phyloP scores from a whole-genome alignment of 257 asterid genomes.

The Gardenia jasminoides region DNA sequence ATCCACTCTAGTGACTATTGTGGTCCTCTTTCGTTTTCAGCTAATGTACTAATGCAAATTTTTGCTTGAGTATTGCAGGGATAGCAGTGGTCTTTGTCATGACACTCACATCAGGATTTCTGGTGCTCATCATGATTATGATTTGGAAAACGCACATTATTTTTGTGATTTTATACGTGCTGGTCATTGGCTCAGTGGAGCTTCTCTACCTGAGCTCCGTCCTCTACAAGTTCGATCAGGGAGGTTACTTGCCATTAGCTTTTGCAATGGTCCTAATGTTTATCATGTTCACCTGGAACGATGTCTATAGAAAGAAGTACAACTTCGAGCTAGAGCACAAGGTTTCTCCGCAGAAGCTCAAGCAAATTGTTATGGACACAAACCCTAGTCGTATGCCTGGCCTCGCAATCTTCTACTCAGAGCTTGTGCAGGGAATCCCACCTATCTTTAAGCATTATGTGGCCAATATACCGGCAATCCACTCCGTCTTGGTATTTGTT shows the following conservation, averaged over 20 bases:
- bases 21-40: too few relatives aligned
- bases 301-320: conserved; percentile 44
- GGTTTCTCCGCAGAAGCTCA: conserved; percentile 8
- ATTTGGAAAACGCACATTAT: conserved; percentile 56
- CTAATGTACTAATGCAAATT: too few relatives aligned
- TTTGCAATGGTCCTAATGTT: conserved; percentile 42
- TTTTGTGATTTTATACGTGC: conserved; percentile 27
- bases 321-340: conserved; percentile 40
- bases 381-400: conserved; percentile 39
- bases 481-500: conserved; percentile 47
- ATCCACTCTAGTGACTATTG: too few relatives aligned
- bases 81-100: conserved; percentile 61
- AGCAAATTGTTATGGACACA: conserved; percentile 20
- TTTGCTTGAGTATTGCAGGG: conserved; percentile 27
- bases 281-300: conserved; percentile 50
- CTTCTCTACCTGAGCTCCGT: conserved; percentile 44
- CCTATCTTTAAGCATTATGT: conserved; percentile 61
- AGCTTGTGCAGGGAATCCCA: conserved; percentile 64
- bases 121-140: conserved; percentile 20
- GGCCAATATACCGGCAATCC: conserved; percentile 46
- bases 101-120: conserved; percentile 40
- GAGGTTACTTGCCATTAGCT: conserved; percentile 52
- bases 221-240: conserved; percentile 50
- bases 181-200: conserved; percentile 42
- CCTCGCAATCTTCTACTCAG: conserved; percentile 57